Conservation (phyloP, 306 rosid genomes). For the Gillenia trifoliata region DNA sequence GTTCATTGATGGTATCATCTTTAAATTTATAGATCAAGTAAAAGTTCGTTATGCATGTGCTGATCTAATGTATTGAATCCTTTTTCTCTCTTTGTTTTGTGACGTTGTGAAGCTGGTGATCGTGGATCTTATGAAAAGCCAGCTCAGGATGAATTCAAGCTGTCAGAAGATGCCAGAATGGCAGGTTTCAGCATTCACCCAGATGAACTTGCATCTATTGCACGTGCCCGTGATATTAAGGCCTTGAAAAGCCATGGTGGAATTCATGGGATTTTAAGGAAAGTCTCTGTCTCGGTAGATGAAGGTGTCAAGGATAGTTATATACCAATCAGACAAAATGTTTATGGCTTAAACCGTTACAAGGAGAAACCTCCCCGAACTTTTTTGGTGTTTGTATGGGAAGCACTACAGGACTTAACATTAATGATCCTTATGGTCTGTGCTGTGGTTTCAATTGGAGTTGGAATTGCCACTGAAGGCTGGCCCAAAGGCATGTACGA, state of each 20-base stretch:
- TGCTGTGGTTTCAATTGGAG: conserved; percentile 72
- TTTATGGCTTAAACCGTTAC: conserved; percentile 73
- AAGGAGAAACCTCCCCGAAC: conserved; percentile 66
- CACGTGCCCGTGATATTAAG: conserved; percentile 53
- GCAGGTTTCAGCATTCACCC: conserved; percentile 84
- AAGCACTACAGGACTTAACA: conserved; percentile 85
- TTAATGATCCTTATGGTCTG: conserved; percentile 80
- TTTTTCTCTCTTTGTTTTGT: conserved; percentile 14
- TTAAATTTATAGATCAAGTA: conserved; percentile 9
- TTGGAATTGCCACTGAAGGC: conserved; percentile 91
- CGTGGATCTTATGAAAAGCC: background rate
- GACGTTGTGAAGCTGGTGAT: conserved; percentile 52
- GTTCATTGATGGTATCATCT: conserved; percentile 72
- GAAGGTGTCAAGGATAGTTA: conserved; percentile 54
- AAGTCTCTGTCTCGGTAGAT: conserved; percentile 42
- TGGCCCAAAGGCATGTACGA: conserved; percentile 88
- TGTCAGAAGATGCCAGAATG: conserved; percentile 59
- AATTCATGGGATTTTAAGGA: conserved; percentile 47
- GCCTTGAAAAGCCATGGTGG: conserved; percentile 51
- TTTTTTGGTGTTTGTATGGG: conserved; percentile 80
- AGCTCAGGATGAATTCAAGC: conserved; percentile 41
- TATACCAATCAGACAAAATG: conserved; percentile 51
- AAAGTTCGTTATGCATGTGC: conserved; percentile 6
- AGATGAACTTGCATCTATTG: conserved; percentile 74
- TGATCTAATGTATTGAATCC: conserved; percentile 19